Evolutionary conservation across 2,329 filamentous ascomycete species (phyloP), one percentile per base, ranked within the genome.

Genomic region (Ascochyta viciae-villosae): DNA sequence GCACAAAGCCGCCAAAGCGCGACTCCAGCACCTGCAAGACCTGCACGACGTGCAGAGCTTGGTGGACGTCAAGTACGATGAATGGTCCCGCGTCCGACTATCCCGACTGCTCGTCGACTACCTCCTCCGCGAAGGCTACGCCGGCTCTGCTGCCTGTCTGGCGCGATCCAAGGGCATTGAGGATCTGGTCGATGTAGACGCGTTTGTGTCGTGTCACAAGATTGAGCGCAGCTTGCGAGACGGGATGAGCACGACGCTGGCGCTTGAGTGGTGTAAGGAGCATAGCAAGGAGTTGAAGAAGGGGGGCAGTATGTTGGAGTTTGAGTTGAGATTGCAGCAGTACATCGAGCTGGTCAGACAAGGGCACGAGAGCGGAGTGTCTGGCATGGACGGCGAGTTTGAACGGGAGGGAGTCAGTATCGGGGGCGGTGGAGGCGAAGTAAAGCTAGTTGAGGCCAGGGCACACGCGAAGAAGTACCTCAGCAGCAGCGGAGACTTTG

Each of bases 241-340:
- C 35, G 69, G 72, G 15, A 87, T 88, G 29, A 90, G 87, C 64
- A 89, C 94, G 4, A 82, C 83, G 33, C 90, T 96, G 67, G 93
- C 92, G 22, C 77, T 99, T 50, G 85, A 87, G 12, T 99, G 95
- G 95, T 97, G 95, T 74, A 86, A 83, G 15, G 94, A 98, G 69
- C 96, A 97, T 76, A 95, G 96, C 76, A 93, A 94, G 68, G 90
- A 93, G 60, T 79, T 99, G 57, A 90, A 92, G 71, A 96, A 95
- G 81, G 89, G 91, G 77, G 89, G 91, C 83, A 92, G 89, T 69
- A 90, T 89, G 63, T 84, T 99, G 15, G 95, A 99, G 76, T 96
- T 96, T 71, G 91, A 96, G 82, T 84, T 99, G 39, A 88, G 95
- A 12, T 83, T 96, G 67, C 95, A 99, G 75, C 93, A 98, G 74